Conservation (phyloP, 1,139 yeast genomes). For the Pneumocystis murina region DNA sequence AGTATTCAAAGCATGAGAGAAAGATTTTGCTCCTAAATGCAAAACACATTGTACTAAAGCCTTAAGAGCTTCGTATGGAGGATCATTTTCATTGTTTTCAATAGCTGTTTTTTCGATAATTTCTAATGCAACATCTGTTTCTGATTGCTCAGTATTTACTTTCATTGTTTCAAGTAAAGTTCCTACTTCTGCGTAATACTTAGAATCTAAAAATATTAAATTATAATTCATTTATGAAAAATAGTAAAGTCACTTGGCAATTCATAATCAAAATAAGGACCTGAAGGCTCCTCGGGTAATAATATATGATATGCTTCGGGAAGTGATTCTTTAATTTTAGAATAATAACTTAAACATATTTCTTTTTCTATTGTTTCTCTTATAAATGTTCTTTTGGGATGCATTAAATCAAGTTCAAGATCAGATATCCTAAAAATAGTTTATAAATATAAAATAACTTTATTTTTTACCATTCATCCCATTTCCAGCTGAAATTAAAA, state of each 20-base stretch:
- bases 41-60: slow-evolving; percentile 59
- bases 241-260: slow-evolving; percentile 19
- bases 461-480: slow-evolving; percentile 67
- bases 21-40: slow-evolving; percentile 74
- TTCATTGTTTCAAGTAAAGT: slow-evolving; percentile 21
- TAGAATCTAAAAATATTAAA: slow-evolving; percentile 7
- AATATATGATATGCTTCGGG: slow-evolving; percentile 58
- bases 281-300: slow-evolving; percentile 30
- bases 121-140: slow-evolving; percentile 24
- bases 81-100: slow-evolving; percentile 4
- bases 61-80: slow-evolving; percentile 24
- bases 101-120: slow-evolving; percentile 23
- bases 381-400: slow-evolving; percentile 64
- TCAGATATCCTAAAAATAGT: slow-evolving; percentile 15
- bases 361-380: slow-evolving; percentile 72
- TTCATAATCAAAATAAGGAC: slow-evolving; percentile 30
- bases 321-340: slow-evolving; percentile 58
- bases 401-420: slow-evolving; percentile 30
- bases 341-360: slow-evolving; percentile 56
- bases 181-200: slow-evolving; percentile 15
- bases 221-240: neutral
- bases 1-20: slow-evolving; percentile 69
- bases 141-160: slow-evolving; percentile 21
- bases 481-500: slow-evolving; percentile 92
- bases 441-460: neutral